Evolutionary conservation across 2,329 filamentous ascomycete genomes (phyloP).

Genomic region (Monilinia fructicola): DNA sequence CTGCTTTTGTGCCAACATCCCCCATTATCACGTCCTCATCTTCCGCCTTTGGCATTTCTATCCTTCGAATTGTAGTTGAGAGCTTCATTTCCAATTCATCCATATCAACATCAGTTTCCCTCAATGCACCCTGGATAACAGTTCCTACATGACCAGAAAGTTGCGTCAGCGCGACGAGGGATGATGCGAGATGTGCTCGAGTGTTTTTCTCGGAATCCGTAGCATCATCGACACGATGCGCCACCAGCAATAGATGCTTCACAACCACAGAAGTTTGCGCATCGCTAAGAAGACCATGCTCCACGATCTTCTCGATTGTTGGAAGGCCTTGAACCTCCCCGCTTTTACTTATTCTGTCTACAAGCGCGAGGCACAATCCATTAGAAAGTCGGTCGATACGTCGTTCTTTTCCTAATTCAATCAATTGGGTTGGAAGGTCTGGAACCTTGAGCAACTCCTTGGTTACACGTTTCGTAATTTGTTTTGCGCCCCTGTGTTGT

Average conservation of each 20-base stretch:
- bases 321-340: slow-evolving; percentile 57
- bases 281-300: slow-evolving; percentile 59
- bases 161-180: slow-evolving; percentile 66
- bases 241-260: slow-evolving; percentile 62
- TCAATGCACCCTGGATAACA: slow-evolving; percentile 65
- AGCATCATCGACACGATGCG: slow-evolving; percentile 56
- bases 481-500: slow-evolving; percentile 70
- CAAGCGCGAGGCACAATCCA: slow-evolving; percentile 66
- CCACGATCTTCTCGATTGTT: slow-evolving; percentile 61
- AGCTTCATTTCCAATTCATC: slow-evolving; percentile 73
- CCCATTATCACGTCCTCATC: slow-evolving; percentile 55
- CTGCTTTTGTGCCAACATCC: slow-evolving; percentile 39
- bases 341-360: slow-evolving; percentile 61
- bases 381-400: slow-evolving; percentile 70
- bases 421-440: slow-evolving; percentile 58
- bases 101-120: slow-evolving; percentile 68
- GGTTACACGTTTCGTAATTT: slow-evolving; percentile 67
- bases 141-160: slow-evolving; percentile 57
- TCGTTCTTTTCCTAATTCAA: slow-evolving; percentile 62
- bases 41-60: slow-evolving; percentile 50
- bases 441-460: slow-evolving; percentile 66
- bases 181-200: slow-evolving; percentile 63
- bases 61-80: slow-evolving; percentile 65
- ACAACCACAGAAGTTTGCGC: slow-evolving; percentile 64
- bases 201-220: slow-evolving; percentile 55